Base-by-base conservation (phyloP, 371 early-diverging fungal genomes). In the Apophysomyces variabilis region DNA sequence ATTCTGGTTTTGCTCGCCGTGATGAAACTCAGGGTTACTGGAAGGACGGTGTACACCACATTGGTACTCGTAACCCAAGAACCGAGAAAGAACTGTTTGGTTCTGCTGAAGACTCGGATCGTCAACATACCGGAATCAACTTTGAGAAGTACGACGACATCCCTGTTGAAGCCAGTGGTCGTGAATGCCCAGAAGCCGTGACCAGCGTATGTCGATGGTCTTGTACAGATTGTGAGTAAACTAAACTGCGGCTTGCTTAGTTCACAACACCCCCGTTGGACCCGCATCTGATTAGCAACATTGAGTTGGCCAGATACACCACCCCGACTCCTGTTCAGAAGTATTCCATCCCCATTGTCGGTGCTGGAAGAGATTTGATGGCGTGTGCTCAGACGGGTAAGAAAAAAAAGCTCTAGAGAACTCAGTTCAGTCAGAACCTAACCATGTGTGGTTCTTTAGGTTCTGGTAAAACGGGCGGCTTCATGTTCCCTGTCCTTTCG, bases 61-160 rank as follows among this genome's bases (percentile, higher is more conserved):
- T 86, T 61, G 91, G 86, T 16, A 77, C 81, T 63, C 84, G 87
- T 65, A 92, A 94, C 81, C 83, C 89, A 59, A 87, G 90, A 45
- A 64, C 91, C 36, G 98, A 97, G 76, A 66, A 74, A 38, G 91
- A 92, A 66, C 85, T 96, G 18, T 96, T 85, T 72, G 94, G 95
- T 44, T 61, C 64, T 44, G 76, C 88, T 38, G 89, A 90, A 58
- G 89, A 89, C 54, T 75, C 77, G 67, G 90, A 90, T 62, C 86
- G 87, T 58, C 89, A 84, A 72, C 80, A 83, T 74, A 90, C 92
- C 38, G 96, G 97, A 46, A 96, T 96, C 79, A 96, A 97, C 87
- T 97, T 97, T 89, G 93, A 94, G 67, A 95, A 94, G 74, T 96
- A 97, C 76, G 95, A 94, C 67, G 95, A 96, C 77, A 97, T 97